Evolutionary conservation across 768 basidiomycete genomes (phyloP), one percentile per base, ranked within the genome.

Genomic region (Hirschioporus abietinus): DNA sequence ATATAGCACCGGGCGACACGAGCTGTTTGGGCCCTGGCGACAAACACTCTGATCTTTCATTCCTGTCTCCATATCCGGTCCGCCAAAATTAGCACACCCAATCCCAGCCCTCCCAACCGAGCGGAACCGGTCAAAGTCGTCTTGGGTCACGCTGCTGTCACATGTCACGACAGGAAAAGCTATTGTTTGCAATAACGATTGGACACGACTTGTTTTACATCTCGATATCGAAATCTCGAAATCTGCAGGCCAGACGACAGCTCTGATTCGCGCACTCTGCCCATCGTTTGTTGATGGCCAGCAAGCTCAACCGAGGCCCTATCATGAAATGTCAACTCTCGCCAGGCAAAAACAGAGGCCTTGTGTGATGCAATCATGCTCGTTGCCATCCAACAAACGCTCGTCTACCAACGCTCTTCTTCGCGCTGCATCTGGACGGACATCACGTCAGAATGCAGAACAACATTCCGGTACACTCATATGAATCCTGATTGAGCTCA

Each of bases 1-100:
- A 60, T 65, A 62, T 35, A 66, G 26, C 17, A 24, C 24, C 58
- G n/a, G 64, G 57, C 20, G 35, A 58, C 58, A 59, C 20, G 42
- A 52, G 66, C 42, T 30, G 52, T 35, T 36, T 20, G 20, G 15
- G 42, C 42, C 42, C 42, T 52, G 42, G 42, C 42, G 42, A 52
- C 42, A 52, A 52, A 12, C 42, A 52, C 30, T 30, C 30, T 30
- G 30, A 30, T 30, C 30, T 30, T 30, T 15, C 42, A 52, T 52
- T 52, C 42, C 42, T 52, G 42, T 52, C 42, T 52, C 42, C 42
- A 52, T 30, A 30, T 30, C 30, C 30, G 30, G 30, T 30, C 30
- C 30, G 30, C 30, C 30, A 3, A 20, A 52, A 52, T 15, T 52
- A 52, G 42, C 42, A 12, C 42, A 52, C 3, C 42, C 42, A 52